These are phyloP conservation scores for Cladorrhinum samala DNA, from an alignment of 495 filamentous ascomycete genomes.

Conservation along the genomic window DNA sequence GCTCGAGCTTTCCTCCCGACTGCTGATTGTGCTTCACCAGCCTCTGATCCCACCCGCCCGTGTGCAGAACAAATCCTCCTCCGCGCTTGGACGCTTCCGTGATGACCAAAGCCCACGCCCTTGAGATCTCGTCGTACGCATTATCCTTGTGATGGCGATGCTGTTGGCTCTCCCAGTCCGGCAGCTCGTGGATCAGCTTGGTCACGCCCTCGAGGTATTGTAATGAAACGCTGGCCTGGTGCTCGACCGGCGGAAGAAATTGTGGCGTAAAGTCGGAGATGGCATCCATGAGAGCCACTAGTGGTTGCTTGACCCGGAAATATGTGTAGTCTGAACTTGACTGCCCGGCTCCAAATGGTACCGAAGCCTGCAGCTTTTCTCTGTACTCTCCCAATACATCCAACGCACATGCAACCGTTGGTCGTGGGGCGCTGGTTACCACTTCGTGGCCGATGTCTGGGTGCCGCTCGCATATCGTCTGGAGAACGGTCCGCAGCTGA, in stretches of 20 bases:
- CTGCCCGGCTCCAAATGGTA: slow-evolving; percentile 84
- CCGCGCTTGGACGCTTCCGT: slow-evolving; percentile 85
- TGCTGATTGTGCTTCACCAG: slow-evolving; percentile 83
- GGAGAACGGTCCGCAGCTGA: slow-evolving; percentile 74
- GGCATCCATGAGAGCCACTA: slow-evolving; percentile 77
- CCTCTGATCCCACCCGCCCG: slow-evolving; percentile 88
- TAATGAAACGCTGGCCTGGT: slow-evolving; percentile 70
- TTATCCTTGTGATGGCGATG: slow-evolving; percentile 89
- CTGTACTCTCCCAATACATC: slow-evolving; percentile 78
- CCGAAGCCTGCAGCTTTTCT: slow-evolving; percentile 64
- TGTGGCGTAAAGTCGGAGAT: slow-evolving; percentile 90
- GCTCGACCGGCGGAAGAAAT: slow-evolving; percentile 86
- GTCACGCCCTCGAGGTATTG: slow-evolving; percentile 85
- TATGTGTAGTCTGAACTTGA: slow-evolving; percentile 87
- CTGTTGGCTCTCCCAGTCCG: slow-evolving; percentile 76
- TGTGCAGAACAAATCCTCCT: slow-evolving; percentile 84
- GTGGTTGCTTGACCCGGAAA: slow-evolving; percentile 78
- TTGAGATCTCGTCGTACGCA: slow-evolving; percentile 91
- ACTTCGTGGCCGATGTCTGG: slow-evolving; percentile 77
- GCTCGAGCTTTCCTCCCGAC: slow-evolving; percentile 74
- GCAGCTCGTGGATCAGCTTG: slow-evolving; percentile 79
- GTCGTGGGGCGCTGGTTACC: slow-evolving; percentile 75
- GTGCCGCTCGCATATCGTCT: slow-evolving; percentile 82
- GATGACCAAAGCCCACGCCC: slow-evolving; percentile 89
- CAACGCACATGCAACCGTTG: slow-evolving; percentile 72